Evolutionary conservation across 495 filamentous ascomycete species (phyloP).

Genomic region (Penicillium simplicissimum): DNA sequence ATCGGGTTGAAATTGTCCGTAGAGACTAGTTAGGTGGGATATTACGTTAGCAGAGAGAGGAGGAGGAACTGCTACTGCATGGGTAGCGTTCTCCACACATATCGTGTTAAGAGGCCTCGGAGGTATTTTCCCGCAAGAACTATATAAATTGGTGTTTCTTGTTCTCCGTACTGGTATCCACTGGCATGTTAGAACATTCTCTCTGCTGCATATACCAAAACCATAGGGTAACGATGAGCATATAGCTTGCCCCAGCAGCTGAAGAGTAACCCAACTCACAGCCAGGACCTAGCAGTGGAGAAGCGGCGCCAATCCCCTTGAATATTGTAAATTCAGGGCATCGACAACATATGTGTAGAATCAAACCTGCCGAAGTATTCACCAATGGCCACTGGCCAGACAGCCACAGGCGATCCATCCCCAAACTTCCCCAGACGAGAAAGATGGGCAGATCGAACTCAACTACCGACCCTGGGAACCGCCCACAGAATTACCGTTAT

Average conservation of each 20-base stretch:
- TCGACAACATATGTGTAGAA: not conserved
- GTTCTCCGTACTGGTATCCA: not conserved
- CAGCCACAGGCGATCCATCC: not conserved
- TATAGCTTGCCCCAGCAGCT: not conserved
- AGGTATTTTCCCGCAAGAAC: not conserved
- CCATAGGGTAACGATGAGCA: not conserved
- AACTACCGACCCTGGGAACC: conserved; percentile 4
- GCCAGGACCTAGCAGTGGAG: not conserved
- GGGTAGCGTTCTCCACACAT: not conserved
- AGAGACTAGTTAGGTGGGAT: not conserved
- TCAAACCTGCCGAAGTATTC: not conserved
- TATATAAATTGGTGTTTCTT: not conserved
- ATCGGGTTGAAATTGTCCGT: not conserved
- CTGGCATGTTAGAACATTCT: not conserved
- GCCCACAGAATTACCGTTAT: not conserved
- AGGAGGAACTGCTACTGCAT: not conserved
- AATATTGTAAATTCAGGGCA: not conserved
- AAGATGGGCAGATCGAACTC: not conserved
- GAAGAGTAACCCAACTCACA: not conserved
- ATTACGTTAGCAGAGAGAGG: not conserved
- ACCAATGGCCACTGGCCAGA: not conserved
- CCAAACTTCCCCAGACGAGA: not conserved
- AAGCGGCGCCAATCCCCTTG: not conserved
- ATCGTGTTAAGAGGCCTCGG: not conserved
- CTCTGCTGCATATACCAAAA: not conserved